Evolutionary conservation across 1,139 yeast species (phyloP).

Genomic region (Eremothecium gossypii): DNA sequence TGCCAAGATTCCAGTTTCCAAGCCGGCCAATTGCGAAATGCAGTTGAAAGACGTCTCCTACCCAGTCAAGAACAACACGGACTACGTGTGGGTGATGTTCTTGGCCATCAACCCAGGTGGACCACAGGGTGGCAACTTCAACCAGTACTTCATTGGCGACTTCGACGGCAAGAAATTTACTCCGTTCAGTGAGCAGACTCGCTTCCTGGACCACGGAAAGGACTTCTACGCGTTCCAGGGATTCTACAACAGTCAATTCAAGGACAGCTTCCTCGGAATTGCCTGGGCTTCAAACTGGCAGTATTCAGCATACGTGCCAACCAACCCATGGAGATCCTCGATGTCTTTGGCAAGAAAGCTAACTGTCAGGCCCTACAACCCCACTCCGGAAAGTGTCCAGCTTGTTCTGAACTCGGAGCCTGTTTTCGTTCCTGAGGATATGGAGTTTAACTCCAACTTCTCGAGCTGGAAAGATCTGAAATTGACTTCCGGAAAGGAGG

Average conservation of each 20-base stretch:
- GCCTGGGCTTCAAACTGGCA: slow-evolving; percentile 38
- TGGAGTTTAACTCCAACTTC: not conserved
- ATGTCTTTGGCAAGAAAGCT: slow-evolving; percentile 30
- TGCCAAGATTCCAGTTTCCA: slow-evolving; percentile 24
- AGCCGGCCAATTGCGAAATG: slow-evolving; percentile 23
- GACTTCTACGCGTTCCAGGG: slow-evolving; percentile 33
- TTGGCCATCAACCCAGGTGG: slow-evolving; percentile 34
- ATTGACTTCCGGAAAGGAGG: not conserved
- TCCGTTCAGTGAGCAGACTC: slow-evolving; percentile 25
- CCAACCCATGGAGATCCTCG: slow-evolving; percentile 30
- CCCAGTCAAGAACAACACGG: slow-evolving; percentile 19
- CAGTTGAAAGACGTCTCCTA: slow-evolving; percentile 1
- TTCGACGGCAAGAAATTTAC: slow-evolving; percentile 32
- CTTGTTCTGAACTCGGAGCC: slow-evolving; percentile 24
- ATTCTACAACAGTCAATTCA: slow-evolving; percentile 21
- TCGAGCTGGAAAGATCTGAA: not conserved
- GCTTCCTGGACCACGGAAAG: slow-evolving; percentile 31
- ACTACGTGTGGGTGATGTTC: slow-evolving; percentile 31
- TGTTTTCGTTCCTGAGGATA: slow-evolving; percentile 8
- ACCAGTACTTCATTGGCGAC: slow-evolving; percentile 34
- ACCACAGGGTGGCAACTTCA: slow-evolving; percentile 33
- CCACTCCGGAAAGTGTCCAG: slow-evolving; percentile 21
- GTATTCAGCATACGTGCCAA: slow-evolving; percentile 30
- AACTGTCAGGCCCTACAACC: slow-evolving; percentile 21
- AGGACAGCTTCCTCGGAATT: slow-evolving; percentile 24